A percentile compares a stretch with the other conserved stretches of the same genome.
Conservation (phyloP, 257 asterid genomes). For the Solanum gandarillasii region DNA sequence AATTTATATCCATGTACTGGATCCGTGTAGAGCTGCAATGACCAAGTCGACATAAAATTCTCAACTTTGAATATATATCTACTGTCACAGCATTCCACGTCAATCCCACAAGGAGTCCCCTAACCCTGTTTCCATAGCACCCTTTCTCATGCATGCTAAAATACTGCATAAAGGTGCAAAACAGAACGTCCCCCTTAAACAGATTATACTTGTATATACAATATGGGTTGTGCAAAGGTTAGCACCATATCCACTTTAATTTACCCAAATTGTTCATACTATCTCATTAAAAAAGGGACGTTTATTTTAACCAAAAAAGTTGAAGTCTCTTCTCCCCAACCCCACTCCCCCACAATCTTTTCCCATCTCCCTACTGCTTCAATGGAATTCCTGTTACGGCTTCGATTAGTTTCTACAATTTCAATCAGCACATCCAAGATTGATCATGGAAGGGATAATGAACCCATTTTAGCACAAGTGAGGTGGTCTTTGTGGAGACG, state of each 20-base stretch:
- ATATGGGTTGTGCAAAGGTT: background rate
- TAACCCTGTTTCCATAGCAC: background rate
- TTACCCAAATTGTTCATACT: background rate
- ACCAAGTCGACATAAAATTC: background rate
- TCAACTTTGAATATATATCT: background rate
- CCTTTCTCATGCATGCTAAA: background rate
- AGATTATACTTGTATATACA: background rate
- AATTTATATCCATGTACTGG: slow-evolving; percentile 7
- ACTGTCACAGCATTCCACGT: background rate
- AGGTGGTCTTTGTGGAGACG: background rate
- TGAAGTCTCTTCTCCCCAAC: background rate
- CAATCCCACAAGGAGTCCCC: background rate
- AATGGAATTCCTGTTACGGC: background rate
- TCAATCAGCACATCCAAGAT: background rate
- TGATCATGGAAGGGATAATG: background rate
- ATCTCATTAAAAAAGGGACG: background rate
- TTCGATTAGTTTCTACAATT: background rate
- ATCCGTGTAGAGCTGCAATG: slow-evolving; percentile 5
- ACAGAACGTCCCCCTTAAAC: background rate
- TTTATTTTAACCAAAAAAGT: background rate
- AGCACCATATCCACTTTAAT: background rate
- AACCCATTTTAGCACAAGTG: background rate
- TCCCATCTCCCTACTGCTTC: background rate
- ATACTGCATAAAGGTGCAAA: background rate
- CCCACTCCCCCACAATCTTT: background rate